Evolutionary conservation across 2,329 filamentous ascomycete species (phyloP).

Genomic region (Penicillium sp.): DNA sequence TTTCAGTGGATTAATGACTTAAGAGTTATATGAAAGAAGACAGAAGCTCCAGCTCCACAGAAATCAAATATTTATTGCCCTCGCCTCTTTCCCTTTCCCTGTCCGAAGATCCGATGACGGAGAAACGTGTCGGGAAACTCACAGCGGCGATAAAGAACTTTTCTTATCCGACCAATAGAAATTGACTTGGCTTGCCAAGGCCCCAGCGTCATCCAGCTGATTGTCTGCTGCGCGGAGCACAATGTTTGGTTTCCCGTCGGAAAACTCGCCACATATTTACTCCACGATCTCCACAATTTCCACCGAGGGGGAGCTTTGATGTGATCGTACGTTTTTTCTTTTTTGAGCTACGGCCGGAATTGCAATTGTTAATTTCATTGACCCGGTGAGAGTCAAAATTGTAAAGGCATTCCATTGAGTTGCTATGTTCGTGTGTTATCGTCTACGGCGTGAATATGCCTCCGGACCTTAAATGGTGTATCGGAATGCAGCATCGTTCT

Average conservation of each 20-base stretch:
- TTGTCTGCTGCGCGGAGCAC: neutral
- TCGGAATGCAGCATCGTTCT: slow-evolving; percentile 36
- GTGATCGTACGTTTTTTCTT: neutral
- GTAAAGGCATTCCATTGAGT: neutral
- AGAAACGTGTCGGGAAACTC: slow-evolving; percentile 7
- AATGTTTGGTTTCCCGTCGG: slow-evolving; percentile 18
- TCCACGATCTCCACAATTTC: slow-evolving; percentile 4
- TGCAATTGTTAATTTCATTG: neutral
- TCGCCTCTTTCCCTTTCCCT: neutral
- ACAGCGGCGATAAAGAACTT: slow-evolving; percentile 2
- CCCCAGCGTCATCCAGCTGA: neutral
- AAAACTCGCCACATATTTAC: slow-evolving; percentile 11
- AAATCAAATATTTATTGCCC: slow-evolving; percentile 12
- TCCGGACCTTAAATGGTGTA: slow-evolving; percentile 32
- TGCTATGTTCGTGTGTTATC: neutral
- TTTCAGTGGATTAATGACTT: neutral
- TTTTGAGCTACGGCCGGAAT: neutral
- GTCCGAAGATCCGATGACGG: slow-evolving; percentile 9
- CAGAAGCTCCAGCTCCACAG: neutral
- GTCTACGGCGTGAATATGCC: neutral
- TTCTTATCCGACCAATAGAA: neutral
- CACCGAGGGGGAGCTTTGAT: neutral
- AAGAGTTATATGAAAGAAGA: slow-evolving; percentile 4
- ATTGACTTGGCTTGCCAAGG: neutral
- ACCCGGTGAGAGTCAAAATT: neutral